phyloP scores from a whole-genome alignment of 2,329 filamentous ascomycete species.

The Penicillium psychrosexuale region DNA sequence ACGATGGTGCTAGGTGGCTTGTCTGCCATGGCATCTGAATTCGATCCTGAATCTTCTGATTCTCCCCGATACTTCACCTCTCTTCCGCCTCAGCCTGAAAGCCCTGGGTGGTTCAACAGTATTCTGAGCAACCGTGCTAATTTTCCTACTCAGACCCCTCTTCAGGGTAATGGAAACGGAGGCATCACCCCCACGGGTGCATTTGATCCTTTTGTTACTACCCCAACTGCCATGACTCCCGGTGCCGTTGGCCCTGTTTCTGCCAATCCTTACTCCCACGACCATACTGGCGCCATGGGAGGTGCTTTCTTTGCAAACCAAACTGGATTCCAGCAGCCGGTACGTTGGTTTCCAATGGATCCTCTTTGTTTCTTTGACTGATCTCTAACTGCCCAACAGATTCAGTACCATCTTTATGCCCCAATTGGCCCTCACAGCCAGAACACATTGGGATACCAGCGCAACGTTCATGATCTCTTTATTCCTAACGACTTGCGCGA shows the following conservation, averaged over 20 bases:
- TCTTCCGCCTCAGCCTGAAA: not conserved
- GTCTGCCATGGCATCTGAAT: not conserved
- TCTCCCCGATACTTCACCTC: not conserved
- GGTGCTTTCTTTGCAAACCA: slow-evolving; percentile 64
- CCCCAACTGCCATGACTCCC: slow-evolving; percentile 53
- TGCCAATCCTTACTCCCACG: slow-evolving; percentile 75
- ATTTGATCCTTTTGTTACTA: slow-evolving; percentile 65
- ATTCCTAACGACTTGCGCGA: slow-evolving; percentile 81
- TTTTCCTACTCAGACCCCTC: slow-evolving; percentile 25
- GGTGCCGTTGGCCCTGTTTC: slow-evolving; percentile 46
- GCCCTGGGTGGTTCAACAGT: not conserved
- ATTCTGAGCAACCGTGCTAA: slow-evolving; percentile 14
- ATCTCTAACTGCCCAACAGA: slow-evolving; percentile 41
- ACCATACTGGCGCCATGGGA: slow-evolving; percentile 56
- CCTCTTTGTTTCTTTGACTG: not conserved
- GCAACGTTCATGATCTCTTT: slow-evolving; percentile 86
- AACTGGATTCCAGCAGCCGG: slow-evolving; percentile 62
- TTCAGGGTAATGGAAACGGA: slow-evolving; percentile 50
- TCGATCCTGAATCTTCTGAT: not conserved
- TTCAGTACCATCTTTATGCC: slow-evolving; percentile 91
- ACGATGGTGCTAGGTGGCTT: not conserved
- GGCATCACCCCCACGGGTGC: slow-evolving; percentile 49
- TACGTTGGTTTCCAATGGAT: slow-evolving; percentile 35
- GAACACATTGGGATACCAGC: slow-evolving; percentile 79
- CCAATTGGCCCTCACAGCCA: slow-evolving; percentile 79